These are phyloP conservation scores for Lasiosphaeriaceae sp. DNA, from an alignment of 495 filamentous ascomycete genomes.

Conservation along the genomic window DNA sequence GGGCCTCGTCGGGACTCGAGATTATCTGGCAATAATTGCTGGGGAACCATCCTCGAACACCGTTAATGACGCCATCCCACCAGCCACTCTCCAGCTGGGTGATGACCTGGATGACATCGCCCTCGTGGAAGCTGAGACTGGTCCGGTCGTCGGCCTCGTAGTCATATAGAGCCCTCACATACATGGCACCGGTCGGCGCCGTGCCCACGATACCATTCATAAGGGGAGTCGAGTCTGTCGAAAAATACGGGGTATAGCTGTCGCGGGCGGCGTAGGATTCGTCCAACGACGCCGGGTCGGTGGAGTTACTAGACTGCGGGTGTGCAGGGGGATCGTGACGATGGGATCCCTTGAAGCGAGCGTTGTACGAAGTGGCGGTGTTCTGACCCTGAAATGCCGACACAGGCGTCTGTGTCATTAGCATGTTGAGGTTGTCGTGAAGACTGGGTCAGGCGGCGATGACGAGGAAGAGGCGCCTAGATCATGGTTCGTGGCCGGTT, in stretches of 20 bases:
- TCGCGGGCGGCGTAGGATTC: conserved; percentile 35
- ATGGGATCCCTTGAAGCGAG: conserved; percentile 18
- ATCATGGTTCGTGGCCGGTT: conserved; percentile 4
- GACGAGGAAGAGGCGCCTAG: conserved; percentile 8
- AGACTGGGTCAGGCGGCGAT: conserved; percentile 7
- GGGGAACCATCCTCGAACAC: conserved; percentile 94
- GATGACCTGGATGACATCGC: conserved; percentile 95
- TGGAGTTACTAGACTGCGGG: conserved; percentile 27
- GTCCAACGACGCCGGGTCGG: conserved; percentile 34
- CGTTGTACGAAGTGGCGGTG: conserved; percentile 32
- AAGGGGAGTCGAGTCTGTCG: conserved; percentile 27
- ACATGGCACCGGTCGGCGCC: conserved; percentile 73
- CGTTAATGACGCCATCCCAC: conserved; percentile 98
- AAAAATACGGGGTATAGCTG: conserved; percentile 20
- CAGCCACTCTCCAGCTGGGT: conserved; percentile 97
- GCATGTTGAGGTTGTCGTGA: conserved; percentile 38
- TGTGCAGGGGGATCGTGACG: conserved; percentile 16
- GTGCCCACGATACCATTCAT: conserved; percentile 71
- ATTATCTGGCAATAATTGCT: conserved; percentile 96
- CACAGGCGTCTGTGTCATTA: conserved; percentile 49
- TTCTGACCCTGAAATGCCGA: conserved; percentile 45
- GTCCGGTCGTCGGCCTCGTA: conserved; percentile 96
- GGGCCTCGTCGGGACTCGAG: conserved; percentile 62
- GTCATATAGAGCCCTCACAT: conserved; percentile 94
- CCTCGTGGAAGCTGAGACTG: conserved; percentile 90